phyloP scores from a whole-genome alignment of 2,329 filamentous ascomycete genomes.

The Proliferodiscus dingleyae region DNA sequence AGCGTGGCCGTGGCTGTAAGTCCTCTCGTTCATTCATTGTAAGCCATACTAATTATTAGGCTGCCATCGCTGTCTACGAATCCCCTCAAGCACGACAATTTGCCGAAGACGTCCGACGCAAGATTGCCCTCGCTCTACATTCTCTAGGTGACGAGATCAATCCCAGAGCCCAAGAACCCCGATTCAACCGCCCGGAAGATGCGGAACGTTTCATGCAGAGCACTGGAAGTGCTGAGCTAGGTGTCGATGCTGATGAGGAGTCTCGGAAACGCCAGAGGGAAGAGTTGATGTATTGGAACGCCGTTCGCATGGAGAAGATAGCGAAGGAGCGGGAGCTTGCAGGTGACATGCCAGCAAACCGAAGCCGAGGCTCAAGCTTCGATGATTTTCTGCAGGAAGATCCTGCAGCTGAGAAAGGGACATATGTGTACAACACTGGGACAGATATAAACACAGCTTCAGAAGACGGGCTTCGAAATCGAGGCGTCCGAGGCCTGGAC shows the following conservation, averaged over 20 bases:
- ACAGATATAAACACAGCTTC: conserved; percentile 37
- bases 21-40: conserved; percentile 2
- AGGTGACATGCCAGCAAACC: conserved; percentile 26
- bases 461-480: conserved; percentile 44
- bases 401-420: conserved; percentile 45
- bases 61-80: conserved; percentile 49
- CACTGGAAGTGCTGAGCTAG: conserved; percentile 37
- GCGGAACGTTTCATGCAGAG: conserved; percentile 58
- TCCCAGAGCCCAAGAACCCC: conserved; percentile 37
- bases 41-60: conserved; percentile 19
- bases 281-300: conserved; percentile 63
- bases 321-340: conserved; percentile 31
- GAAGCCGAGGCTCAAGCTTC: conserved; percentile 36
- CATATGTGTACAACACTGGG: conserved; percentile 55
- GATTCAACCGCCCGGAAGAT: conserved; percentile 63
- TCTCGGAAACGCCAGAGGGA: conserved; percentile 56
- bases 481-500: conserved; percentile 43
- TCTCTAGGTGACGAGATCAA: conserved; percentile 53
- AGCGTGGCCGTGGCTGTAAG: conserved; percentile 30
- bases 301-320: conserved; percentile 46
- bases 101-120: conserved; percentile 55
- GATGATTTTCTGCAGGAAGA: conserved; percentile 56
- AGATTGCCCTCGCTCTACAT: conserved; percentile 56
- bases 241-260: conserved; percentile 59
- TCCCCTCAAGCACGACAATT: conserved; percentile 58